A percentile compares a stretch with the other conserved stretches of the same genome.
phyloP scores from a whole-genome alignment of 164 flowering plant genomes.

The Umbilicus rupestris region DNA sequence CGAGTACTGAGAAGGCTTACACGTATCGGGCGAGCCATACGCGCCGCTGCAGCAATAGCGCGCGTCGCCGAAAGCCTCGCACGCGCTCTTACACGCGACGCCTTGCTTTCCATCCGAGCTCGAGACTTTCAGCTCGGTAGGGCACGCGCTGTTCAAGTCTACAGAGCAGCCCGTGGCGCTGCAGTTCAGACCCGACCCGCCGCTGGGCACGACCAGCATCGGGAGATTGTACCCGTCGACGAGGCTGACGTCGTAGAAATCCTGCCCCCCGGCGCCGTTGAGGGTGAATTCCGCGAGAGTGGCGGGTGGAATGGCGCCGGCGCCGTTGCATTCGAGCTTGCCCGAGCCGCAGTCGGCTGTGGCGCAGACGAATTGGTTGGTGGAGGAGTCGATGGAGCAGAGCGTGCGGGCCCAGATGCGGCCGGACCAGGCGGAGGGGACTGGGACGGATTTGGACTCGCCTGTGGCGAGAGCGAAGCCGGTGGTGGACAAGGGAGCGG shows the following conservation, averaged over 20 bases:
- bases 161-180: conserved; percentile 52
- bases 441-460: conserved; percentile 34
- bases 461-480: conserved; percentile 56
- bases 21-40: conserved; percentile 50
- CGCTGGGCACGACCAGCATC: conserved; percentile 48
- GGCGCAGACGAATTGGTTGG: conserved; percentile 58
- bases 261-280: conserved; percentile 51
- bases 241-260: conserved; percentile 83
- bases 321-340: conserved; percentile 59
- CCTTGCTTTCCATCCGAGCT: conserved; percentile 16
- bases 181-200: conserved; percentile 59
- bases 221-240: conserved; percentile 86
- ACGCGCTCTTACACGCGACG: conserved; percentile 81
- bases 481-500: conserved; percentile 47
- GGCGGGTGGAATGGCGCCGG: conserved; percentile 69
- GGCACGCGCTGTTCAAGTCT: conserved; percentile 66
- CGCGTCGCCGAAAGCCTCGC: conserved; percentile 60
- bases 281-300: conserved; percentile 86
- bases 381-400: conserved; percentile 45
- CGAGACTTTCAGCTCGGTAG: conserved; percentile 43
- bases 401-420: conserved; percentile 84
- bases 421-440: conserved; percentile 71
- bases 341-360: conserved; percentile 93
- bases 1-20: conserved; percentile 61
- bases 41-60: conserved; percentile 78